Percentiles rank a stretch among this genome's conserved stretches.
phyloP scores from a whole-genome alignment of 2,329 filamentous ascomycete genomes.

The Helotiales sp. region DNA sequence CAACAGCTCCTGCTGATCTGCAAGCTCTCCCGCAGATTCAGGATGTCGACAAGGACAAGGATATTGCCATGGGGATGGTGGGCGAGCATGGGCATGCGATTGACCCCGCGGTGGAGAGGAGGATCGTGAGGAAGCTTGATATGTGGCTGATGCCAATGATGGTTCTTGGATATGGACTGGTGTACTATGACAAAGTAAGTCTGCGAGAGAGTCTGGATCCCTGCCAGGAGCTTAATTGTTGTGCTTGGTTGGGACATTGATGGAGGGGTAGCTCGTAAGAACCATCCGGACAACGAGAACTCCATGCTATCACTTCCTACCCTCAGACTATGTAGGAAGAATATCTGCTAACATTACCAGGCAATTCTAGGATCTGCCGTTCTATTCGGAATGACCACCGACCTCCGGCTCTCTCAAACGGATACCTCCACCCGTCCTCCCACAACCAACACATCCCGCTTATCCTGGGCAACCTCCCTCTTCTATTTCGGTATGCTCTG shows the following conservation, averaged over 20 bases:
- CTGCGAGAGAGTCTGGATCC: not conserved
- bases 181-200: constrained; percentile 67
- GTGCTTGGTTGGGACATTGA: not conserved
- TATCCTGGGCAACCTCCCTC: constrained; percentile 75
- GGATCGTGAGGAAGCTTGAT: constrained; percentile 67
- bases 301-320: not conserved
- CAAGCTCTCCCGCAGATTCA: not conserved
- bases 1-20: not conserved
- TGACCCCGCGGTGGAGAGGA: constrained; percentile 54
- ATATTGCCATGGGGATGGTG: constrained; percentile 32
- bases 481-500: constrained; percentile 82
- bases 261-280: not conserved
- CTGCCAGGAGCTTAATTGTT: not conserved
- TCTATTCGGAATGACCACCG: constrained; percentile 74
- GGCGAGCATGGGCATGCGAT: constrained; percentile 28
- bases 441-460: constrained; percentile 62
- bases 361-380: constrained; percentile 73
- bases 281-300: not conserved
- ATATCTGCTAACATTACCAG: constrained; percentile 34
- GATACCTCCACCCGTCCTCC: constrained; percentile 49
- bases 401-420: constrained; percentile 60
- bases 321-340: too few species aligned
- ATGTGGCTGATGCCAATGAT: constrained; percentile 67
- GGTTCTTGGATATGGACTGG: constrained; percentile 63
- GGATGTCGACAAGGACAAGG: constrained; percentile 15